Evolutionary conservation across 495 filamentous ascomycete genomes (phyloP), one percentile per base, ranked within the genome.

Genomic region (Talaromyces thailandensis): DNA sequence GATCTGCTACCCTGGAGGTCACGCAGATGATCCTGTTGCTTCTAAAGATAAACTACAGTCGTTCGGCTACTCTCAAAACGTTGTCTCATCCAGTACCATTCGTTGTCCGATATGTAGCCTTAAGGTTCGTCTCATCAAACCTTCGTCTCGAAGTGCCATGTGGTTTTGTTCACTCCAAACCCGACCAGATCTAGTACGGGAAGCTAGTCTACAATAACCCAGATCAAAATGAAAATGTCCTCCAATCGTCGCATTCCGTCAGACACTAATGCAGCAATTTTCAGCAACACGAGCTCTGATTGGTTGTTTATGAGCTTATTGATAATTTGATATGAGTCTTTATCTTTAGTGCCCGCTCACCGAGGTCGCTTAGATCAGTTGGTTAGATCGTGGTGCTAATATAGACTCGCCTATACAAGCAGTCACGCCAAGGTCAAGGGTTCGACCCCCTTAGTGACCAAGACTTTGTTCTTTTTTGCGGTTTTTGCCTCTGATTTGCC

Each of bases 391-490:
- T 48, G 31, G 37, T 61, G 58, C 58, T 61, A 61, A 61, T 61
- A 50, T 28, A 28, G 51, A 55, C 51, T 14, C 9, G 51, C 23
- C 51, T 55, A 21, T 23, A 4, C 6, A 21, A 55, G 51, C 51
- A 55, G 51, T 55, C 51, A 61, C 58, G 62, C 57, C 40, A 52
- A 64, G 52, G 62, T 64, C 62, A 58, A 62, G 62, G 62, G 62
- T 64, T 64, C 62, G 62, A 64, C 45, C 57, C 62, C 62, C 62
- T 52, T 58, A 61, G 56, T 40, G 62, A 64, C 55, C 62, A 64
- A 16, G 16, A 51, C 18, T n/a, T 60, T 58, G 48, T 61, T 58
- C 58, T 55, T 52, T 64, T 64, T 52, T 59, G 12, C 28, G 6
- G 2, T 4, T 61, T 45, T 60, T 60, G 12, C 9, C 4, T 57